Evolutionary conservation across 371 early-diverging fungal species (phyloP).

Genomic region (Syncephalastrum racemosum): DNA sequence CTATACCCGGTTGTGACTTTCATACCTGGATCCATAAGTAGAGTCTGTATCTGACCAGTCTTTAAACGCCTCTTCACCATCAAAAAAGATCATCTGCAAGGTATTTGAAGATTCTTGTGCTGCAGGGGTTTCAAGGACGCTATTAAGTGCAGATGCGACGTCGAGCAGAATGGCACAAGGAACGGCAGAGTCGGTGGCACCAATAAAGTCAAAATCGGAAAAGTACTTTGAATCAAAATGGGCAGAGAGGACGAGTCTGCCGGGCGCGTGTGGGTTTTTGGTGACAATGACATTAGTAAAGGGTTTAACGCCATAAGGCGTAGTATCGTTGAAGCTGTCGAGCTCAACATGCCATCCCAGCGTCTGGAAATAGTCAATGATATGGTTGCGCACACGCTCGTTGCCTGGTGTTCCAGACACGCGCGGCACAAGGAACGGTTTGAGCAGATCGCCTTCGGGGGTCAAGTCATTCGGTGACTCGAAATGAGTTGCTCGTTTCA

Average conservation of each 20-base stretch:
- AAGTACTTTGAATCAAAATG: slow-evolving; percentile 89
- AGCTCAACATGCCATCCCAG: slow-evolving; percentile 75
- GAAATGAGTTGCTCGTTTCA: slow-evolving; percentile 2
- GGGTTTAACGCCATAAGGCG: slow-evolving; percentile 67
- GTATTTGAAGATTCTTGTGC: slow-evolving; percentile 26
- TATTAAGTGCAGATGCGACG: slow-evolving; percentile 55
- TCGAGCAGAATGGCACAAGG: slow-evolving; percentile 88
- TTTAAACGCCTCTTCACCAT: slow-evolving; percentile 92
- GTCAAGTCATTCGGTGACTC: background rate
- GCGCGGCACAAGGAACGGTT: slow-evolving; percentile 67
- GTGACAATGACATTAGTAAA: slow-evolving; percentile 89
- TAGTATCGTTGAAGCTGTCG: slow-evolving; percentile 71
- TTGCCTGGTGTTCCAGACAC: slow-evolving; percentile 74
- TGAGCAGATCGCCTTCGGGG: slow-evolving; percentile 52
- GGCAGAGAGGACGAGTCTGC: slow-evolving; percentile 79
- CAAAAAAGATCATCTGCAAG: slow-evolving; percentile 89
- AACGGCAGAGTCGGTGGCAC: slow-evolving; percentile 79
- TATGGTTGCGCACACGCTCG: slow-evolving; percentile 62
- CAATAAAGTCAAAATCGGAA: slow-evolving; percentile 59
- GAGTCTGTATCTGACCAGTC: slow-evolving; percentile 79
- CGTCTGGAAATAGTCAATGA: slow-evolving; percentile 56
- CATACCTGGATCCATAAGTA: slow-evolving; percentile 74
- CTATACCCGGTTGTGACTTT: background rate
- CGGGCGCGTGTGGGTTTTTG: slow-evolving; percentile 65
- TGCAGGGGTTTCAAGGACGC: slow-evolving; percentile 1